Evolutionary conservation across 1,139 yeast species (phyloP), one percentile per base, ranked within the genome.

Genomic region (Candida sojae): DNA sequence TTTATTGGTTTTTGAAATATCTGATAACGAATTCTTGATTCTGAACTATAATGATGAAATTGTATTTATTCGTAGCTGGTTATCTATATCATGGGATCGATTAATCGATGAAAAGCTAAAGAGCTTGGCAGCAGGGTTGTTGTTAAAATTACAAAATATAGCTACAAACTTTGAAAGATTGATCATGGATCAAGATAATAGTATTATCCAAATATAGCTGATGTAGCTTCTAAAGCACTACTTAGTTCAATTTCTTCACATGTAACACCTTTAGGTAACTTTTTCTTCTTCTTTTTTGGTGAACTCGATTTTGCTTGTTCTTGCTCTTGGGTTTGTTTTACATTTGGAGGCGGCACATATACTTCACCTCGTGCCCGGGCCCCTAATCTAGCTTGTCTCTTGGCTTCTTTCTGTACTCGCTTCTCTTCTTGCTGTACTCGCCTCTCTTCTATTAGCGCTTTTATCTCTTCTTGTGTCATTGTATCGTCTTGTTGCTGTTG

Each of bases 41-140:
- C 45, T 53, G 1, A 57, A 58, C 28, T 65, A 69, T 60, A 48
- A 64, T 45, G 53, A 67, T 17, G 68, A 70, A 36, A 47, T 80
- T 2, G 50, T 61, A 1, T 62, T 67, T 31, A 55, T 77, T 6
- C 73, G 71, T 45, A 59, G 55, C 25, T 76, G 83, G 80, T 60
- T 80, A 5, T 62, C 66, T 13, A 62, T 57, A 3, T 58, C 61
- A 6, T 81, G 84, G 84, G 80, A 78, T 45, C 43, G 47, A 1
- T 65, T 80, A 1, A 74, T 77, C 3, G 84, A 79, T 49, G 75
- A 70, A 9, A 60, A 68, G 41, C 60, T 77, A 6, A 75, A 76
- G 49, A 69, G 80, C 43, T 57, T 80, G 35, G 75, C 82, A 42
- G 84, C 85, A 11, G 83, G 82, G 1, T 71, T 78, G 26, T 57